Evolutionary conservation across 2,329 filamentous ascomycete species (phyloP).

Genomic region (Myriosclerotinia duriaeana): DNA sequence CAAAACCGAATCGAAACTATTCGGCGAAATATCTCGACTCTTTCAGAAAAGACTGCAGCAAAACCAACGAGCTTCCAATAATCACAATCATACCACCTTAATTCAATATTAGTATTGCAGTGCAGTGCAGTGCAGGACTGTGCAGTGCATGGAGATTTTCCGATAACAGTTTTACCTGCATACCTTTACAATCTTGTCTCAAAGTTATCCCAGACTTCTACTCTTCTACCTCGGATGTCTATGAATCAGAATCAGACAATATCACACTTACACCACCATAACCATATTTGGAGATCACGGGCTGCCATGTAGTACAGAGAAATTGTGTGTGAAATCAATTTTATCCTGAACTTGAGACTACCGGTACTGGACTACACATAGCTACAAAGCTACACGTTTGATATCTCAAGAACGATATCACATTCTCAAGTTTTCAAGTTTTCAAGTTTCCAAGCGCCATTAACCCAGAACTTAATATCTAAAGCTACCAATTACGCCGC

Average conservation of each 20-base stretch:
- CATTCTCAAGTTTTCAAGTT: neutral
- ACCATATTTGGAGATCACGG: slow-evolving; percentile 28
- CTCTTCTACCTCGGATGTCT: slow-evolving; percentile 29
- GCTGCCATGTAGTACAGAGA: slow-evolving; percentile 34
- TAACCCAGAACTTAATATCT: neutral
- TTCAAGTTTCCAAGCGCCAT: neutral
- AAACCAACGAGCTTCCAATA: neutral
- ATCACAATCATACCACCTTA: slow-evolving; percentile 6
- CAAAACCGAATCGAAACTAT: neutral
- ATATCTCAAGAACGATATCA: slow-evolving; percentile 4
- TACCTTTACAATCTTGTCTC: slow-evolving; percentile 4
- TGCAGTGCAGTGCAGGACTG: neutral
- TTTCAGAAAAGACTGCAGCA: neutral
- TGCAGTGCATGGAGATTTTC: neutral
- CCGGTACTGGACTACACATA: neutral
- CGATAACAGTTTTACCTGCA: neutral
- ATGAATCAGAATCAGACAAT: no score
- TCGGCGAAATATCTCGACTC: neutral
- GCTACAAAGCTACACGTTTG: neutral
- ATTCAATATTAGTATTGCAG: neutral
- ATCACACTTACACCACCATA: slow-evolving; percentile 18
- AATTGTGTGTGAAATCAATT: slow-evolving; percentile 29
- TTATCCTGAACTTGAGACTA: slow-evolving; percentile 28
- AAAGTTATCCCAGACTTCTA: slow-evolving; percentile 18
- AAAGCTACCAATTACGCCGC: slow-evolving; percentile 1